Percentiles rank a stretch among this genome's conserved stretches.
These are phyloP conservation scores for Yamadazyma aaseri DNA, from an alignment of 1,139 yeast genomes.

Conservation along the genomic window DNA sequence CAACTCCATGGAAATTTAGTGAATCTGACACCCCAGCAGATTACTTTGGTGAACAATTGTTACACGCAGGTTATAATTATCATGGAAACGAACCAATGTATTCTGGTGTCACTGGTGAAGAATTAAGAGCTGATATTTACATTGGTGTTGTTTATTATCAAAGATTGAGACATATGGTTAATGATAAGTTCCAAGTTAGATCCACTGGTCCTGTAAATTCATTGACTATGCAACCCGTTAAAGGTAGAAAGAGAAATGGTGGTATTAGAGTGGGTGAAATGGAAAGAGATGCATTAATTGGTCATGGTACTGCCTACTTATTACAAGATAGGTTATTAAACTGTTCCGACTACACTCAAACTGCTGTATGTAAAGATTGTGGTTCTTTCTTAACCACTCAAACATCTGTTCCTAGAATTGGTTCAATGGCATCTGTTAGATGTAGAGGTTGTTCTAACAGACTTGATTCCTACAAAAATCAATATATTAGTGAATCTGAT, in stretches of 20 bases:
- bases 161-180: conserved; percentile 98
- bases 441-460: conserved; percentile 90
- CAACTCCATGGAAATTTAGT: conserved; percentile 93
- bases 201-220: conserved; percentile 98
- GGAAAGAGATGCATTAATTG: conserved; percentile 99
- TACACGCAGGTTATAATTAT: conserved; percentile 87
- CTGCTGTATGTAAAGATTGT: conserved; percentile 87
- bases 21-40: conserved; percentile 97
- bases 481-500: conserved; percentile 66
- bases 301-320: conserved; percentile 97
- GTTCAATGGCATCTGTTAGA: conserved; percentile 71
- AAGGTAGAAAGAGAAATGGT: conserved; percentile 98
- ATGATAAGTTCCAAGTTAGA: conserved; percentile 98
- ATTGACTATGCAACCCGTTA: conserved; percentile 98
- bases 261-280: conserved; percentile 99
- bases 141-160: conserved; percentile 97
- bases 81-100: conserved; percentile 99
- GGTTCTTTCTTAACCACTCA: conserved; percentile 91
- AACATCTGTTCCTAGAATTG: conserved; percentile 86
- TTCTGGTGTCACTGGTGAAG: conserved; percentile 98
- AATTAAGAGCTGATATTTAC: conserved; percentile 91
- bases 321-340: conserved; percentile 93
- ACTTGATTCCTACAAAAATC: conserved; percentile 43
- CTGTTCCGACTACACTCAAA: conserved; percentile 93
- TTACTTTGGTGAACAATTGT: conserved; percentile 90